A percentile compares a stretch with the other conserved stretches of the same genome.
Evolutionary conservation across 75 land plant genomes (phyloP).

Genomic region (Pseudotsuga menziesii): DNA sequence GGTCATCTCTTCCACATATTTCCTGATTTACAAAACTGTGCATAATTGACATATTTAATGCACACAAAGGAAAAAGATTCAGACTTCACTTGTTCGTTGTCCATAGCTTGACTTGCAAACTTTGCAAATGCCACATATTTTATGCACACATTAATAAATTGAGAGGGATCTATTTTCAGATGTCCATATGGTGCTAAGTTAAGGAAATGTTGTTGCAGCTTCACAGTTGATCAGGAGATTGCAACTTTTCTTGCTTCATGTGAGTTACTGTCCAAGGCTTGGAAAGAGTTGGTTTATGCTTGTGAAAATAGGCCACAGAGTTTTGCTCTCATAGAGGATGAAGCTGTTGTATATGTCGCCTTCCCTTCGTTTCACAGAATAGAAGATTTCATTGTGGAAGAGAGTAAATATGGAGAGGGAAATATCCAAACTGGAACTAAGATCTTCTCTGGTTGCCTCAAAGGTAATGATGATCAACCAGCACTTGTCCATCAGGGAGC

Average conservation of each 20-base stretch:
- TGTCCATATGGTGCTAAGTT: neutral
- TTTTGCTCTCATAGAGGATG: neutral
- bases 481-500: constrained; percentile 3
- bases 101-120: too few relatives aligned
- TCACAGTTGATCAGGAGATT: neutral
- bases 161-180: too few relatives aligned
- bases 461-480: neutral
- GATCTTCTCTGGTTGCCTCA: neutral
- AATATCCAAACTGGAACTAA: neutral
- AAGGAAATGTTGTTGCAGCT: neutral
- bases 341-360: neutral
- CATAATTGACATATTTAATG: too few relatives aligned
- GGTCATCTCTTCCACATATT: too few relatives aligned
- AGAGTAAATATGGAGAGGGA: neutral
- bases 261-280: neutral
- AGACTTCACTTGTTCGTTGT: too few relatives aligned
- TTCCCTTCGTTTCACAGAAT: neutral
- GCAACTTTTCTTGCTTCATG: neutral
- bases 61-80: too few relatives aligned
- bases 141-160: too few relatives aligned
- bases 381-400: neutral
- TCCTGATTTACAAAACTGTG: too few relatives aligned
- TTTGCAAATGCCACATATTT: too few relatives aligned
- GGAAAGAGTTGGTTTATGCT: neutral
- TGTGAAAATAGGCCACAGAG: neutral